Evolutionary conservation across 495 filamentous ascomycete species (phyloP), one percentile per base, ranked within the genome.

Genomic region (Gamarada debralockiae): DNA sequence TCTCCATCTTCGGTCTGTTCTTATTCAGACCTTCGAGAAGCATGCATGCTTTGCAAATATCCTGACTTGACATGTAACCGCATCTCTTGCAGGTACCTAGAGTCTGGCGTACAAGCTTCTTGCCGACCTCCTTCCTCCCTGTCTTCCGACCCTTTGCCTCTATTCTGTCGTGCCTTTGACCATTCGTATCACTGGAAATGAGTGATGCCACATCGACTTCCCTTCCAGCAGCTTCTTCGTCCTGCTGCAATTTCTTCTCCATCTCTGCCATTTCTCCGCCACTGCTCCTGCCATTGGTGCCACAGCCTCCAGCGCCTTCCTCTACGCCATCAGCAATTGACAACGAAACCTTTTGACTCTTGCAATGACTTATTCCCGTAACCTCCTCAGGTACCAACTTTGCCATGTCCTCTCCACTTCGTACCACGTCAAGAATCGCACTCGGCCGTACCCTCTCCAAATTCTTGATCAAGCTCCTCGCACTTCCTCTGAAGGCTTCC

Each of bases 391-490:
- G 90, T 2, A 96, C 89, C 22, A 97, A 73, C 54, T 75, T 82
- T 8, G 90, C 92, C 87, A 98, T 97, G 56, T 97, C 95, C 68
- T 97, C 91, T 9, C 93, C 93, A 63, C 91, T 96, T 52, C 84
- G 80, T 29, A 98, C 92, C 58, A 98, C 85, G 70, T 98, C 95
- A 44, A 98, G 63, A 55, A 98, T 97, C 1, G 92, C 89, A 49
- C 89, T 96, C 2, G 93, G 92, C 14, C 93, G 78, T 27, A 98
- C 87, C 53, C 86, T 85, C 74, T 98, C 93, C 22, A 98, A 69
- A 61, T 90, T 92, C 73, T 98, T 98, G 67, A 98, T 95, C 56
- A 98, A 70, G 17, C 83, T 86, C 45, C 93, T 80, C 7, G 93
- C 93, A 57, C 87, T 95, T 0, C 93, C 93, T 22, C 93, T 80